Evolutionary conservation across 139 green algal genomes (phyloP).

Genomic region (Volvox reticuliferus): DNA sequence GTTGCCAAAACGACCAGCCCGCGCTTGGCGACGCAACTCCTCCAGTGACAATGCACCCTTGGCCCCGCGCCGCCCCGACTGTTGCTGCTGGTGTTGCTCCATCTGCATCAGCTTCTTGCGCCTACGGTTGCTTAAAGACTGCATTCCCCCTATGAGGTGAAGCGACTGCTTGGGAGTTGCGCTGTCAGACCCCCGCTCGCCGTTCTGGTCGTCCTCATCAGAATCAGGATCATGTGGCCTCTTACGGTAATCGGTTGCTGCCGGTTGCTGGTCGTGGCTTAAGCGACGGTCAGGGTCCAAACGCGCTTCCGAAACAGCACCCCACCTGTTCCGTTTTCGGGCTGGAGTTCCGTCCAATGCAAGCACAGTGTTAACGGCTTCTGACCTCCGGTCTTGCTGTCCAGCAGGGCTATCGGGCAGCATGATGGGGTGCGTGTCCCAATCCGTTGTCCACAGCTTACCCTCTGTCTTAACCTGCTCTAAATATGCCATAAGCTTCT

Average conservation of each 20-base stretch:
- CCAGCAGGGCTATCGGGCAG: background rate
- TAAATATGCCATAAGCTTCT: conserved; percentile 53
- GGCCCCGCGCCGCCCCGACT: background rate
- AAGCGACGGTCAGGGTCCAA: background rate
- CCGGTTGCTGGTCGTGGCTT: background rate
- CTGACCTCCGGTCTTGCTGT: background rate
- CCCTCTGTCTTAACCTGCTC: conserved; percentile 54
- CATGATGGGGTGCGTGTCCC: conserved; percentile 49
- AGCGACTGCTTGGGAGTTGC: background rate
- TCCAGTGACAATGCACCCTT: conserved; percentile 14
- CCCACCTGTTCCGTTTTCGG: conserved; percentile 53
- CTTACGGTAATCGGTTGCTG: background rate
- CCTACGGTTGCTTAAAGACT: conserved; percentile 41
- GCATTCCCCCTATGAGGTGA: background rate
- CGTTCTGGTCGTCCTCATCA: conserved; percentile 21
- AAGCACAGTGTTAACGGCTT: background rate
- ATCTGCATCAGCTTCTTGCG: conserved; percentile 48
- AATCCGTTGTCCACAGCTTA: conserved; percentile 58
- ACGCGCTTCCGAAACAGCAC: background rate
- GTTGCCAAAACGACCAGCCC: conserved; percentile 68
- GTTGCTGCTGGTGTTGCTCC: conserved; percentile 12
- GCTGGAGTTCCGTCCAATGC: background rate
- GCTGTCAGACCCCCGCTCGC: background rate
- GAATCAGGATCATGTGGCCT: background rate
- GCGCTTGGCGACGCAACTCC: conserved; percentile 50